Evolutionary conservation across 176 grass and related monocot genomes (phyloP).

Genomic region (Triticum urartu): DNA sequence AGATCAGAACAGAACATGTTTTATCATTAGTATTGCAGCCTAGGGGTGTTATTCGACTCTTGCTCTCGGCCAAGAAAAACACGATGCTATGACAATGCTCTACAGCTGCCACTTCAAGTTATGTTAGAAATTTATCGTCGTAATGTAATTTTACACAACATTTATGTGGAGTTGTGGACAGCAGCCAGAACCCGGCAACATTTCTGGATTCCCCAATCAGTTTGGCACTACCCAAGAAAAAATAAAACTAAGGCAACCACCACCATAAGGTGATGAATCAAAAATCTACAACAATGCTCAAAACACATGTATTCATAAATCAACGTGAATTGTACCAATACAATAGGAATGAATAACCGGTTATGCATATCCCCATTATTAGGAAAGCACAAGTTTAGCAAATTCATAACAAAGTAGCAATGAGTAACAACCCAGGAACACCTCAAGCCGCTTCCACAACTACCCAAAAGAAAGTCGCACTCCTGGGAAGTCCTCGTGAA

Average conservation of each 20-base stretch:
- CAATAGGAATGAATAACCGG: not conserved
- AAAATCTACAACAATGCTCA: not conserved
- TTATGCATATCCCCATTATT: not conserved
- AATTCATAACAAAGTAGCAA: slow-evolving; percentile 16
- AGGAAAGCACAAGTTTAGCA: not conserved
- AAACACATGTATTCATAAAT: not conserved
- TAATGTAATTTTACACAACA: not conserved
- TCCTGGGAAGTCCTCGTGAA: too few species aligned
- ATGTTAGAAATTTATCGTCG: not conserved
- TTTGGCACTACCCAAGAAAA: not conserved
- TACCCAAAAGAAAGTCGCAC: not conserved
- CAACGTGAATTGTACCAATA: slow-evolving; percentile 2
- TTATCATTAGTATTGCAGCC: not conserved
- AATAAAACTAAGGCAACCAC: not conserved
- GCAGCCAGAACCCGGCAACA: not conserved
- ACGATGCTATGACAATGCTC: not conserved
- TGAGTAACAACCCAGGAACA: not conserved
- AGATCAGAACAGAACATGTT: slow-evolving; percentile 5
- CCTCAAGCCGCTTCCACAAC: not conserved
- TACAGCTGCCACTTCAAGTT: not conserved
- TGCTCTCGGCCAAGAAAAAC: not conserved
- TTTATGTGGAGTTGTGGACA: not conserved
- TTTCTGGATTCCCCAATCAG: not conserved
- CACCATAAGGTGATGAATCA: slow-evolving; percentile 9
- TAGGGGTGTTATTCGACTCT: not conserved